A percentile compares a stretch with the other conserved stretches of the same genome.
Conservation (phyloP, 2,329 filamentous ascomycete genomes). For the Talaromyces sp. region DNA sequence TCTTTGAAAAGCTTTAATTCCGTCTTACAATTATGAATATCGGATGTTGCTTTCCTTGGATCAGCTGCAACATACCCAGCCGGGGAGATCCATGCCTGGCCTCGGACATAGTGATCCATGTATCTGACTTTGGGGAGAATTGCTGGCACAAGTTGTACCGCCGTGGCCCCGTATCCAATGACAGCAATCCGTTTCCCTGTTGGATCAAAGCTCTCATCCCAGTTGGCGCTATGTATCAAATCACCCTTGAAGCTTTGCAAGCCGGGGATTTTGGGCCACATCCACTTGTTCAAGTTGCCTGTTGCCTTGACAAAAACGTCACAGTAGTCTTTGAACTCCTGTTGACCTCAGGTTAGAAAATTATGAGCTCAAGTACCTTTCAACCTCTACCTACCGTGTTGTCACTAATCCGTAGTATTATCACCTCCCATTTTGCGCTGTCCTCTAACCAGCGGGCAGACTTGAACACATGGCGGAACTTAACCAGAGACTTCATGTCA, state of each 20-base stretch:
- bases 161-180: slow-evolving; percentile 34
- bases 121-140: slow-evolving; percentile 5
- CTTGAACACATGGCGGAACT: slow-evolving; percentile 12
- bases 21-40: background rate
- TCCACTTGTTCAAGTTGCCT: slow-evolving; percentile 34
- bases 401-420: slow-evolving; percentile 28
- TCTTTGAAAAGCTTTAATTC: slow-evolving; percentile 1
- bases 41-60: background rate
- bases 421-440: slow-evolving; percentile 15
- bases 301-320: slow-evolving; percentile 23
- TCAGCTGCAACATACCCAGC: background rate
- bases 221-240: slow-evolving; percentile 44
- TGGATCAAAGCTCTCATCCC: slow-evolving; percentile 34
- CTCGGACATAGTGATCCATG: slow-evolving; percentile 2
- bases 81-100: slow-evolving; percentile 5
- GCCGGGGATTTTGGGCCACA: slow-evolving; percentile 49
- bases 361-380: too few species aligned
- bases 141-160: slow-evolving; percentile 36
- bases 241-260: slow-evolving; percentile 46
- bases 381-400: slow-evolving; percentile 7
- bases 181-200: slow-evolving; percentile 30
- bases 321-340: background rate
- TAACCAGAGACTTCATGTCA: slow-evolving; percentile 27
- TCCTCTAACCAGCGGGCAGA: slow-evolving; percentile 5
- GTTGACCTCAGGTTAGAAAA: slow-evolving; percentile 5